phyloP scores from a whole-genome alignment of 2,329 filamentous ascomycete species.

The Sclerotinia borealis region DNA sequence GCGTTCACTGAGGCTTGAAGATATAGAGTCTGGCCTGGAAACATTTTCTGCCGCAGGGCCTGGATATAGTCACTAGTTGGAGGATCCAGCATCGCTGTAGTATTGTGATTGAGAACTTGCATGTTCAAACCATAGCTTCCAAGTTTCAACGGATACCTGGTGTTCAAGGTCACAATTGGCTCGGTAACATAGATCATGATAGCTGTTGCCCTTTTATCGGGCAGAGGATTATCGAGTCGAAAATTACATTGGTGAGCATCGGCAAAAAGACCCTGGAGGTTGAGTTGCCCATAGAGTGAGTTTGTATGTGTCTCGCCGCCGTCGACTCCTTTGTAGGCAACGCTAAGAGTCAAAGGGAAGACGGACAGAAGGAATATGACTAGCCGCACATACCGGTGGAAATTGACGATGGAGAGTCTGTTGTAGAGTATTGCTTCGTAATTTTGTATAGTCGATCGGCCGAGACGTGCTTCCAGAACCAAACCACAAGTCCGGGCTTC shows the following conservation, averaged over 20 bases:
- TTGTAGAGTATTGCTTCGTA: background rate
- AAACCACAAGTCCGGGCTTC: background rate
- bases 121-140: too few relatives aligned
- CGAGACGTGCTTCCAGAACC: background rate
- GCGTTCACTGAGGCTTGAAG: background rate
- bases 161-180: background rate
- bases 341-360: background rate
- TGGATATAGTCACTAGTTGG: background rate
- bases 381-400: too few relatives aligned
- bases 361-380: background rate
- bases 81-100: background rate
- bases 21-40: background rate
- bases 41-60: background rate
- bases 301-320: background rate
- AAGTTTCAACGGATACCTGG: too few relatives aligned
- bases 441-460: background rate
- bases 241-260: background rate
- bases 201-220: background rate
- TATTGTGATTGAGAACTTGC: background rate
- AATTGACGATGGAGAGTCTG: background rate
- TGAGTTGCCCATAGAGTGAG: too few relatives aligned
- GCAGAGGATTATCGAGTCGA: background rate
- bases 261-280: too few relatives aligned
- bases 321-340: background rate
- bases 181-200: background rate